Evolutionary conservation across 75 land plant genomes (phyloP).

Genomic region (Cupressus sempervirens): DNA sequence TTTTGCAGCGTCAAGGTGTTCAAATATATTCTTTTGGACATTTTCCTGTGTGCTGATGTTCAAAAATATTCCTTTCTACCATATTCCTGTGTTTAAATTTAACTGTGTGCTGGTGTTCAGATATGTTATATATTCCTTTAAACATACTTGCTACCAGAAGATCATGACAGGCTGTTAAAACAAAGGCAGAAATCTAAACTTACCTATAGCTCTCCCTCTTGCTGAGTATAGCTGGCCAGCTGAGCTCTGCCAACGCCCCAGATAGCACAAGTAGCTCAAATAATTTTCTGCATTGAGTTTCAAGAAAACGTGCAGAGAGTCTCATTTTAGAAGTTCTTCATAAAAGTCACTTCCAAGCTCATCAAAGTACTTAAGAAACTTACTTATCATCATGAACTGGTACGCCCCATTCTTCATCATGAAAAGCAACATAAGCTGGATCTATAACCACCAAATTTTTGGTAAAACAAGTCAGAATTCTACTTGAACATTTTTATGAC

Average conservation of each 20-base stretch:
- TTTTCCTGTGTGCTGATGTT: too few species aligned
- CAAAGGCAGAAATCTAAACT: conserved; percentile 6
- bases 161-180: neutral
- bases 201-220: conserved; percentile 70
- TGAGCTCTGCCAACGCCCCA: conserved; percentile 75
- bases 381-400: conserved; percentile 90
- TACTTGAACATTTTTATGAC: neutral
- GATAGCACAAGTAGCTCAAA: conserved; percentile 78
- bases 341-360: neutral
- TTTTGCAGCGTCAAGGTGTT: neutral
- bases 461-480: neutral
- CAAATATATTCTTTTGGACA: too few species aligned
- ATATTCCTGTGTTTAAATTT: too few species aligned
- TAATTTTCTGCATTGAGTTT: conserved; percentile 51
- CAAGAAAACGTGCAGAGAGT: neutral
- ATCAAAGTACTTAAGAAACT: neutral
- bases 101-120: too few species aligned
- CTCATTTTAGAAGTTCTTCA: neutral
- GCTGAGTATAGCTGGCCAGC: conserved; percentile 69
- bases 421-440: conserved; percentile 66
- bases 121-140: neutral
- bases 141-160: neutral
- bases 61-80: neutral
- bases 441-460: conserved; percentile 34
- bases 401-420: conserved; percentile 92